These are phyloP conservation scores for Synchytrium microbalum DNA, from an alignment of 371 early-diverging fungal genomes.

Conservation along the genomic window DNA sequence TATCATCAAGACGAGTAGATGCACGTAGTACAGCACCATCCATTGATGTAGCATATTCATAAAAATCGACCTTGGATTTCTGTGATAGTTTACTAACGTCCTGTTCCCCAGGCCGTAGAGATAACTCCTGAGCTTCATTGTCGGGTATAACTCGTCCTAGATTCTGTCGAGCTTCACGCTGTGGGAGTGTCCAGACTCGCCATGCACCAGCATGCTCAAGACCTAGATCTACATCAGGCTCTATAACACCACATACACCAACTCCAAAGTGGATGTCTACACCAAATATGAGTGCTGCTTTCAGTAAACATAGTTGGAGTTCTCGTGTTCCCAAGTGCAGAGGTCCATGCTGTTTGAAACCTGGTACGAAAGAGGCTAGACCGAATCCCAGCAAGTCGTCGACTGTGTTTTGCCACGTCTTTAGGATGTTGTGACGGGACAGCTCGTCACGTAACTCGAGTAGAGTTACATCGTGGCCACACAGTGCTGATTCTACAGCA, in stretches of 20 bases:
- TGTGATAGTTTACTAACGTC: conserved; percentile 15
- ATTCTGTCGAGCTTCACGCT: not conserved
- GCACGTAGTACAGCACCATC: conserved; percentile 21
- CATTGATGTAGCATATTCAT: conserved; percentile 18
- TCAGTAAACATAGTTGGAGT: conserved; percentile 27
- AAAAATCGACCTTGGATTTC: conserved; percentile 21
- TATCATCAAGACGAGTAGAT: not conserved
- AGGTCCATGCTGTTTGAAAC: conserved; percentile 19
- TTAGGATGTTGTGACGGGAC: conserved; percentile 33
- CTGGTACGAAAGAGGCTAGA: conserved; percentile 17
- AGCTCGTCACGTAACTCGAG: conserved; percentile 28
- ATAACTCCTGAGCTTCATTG: conserved; percentile 11
- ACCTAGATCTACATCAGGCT: conserved; percentile 11
- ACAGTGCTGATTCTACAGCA: conserved; percentile 21
- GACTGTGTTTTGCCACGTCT: conserved; percentile 26
- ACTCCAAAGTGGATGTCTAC: conserved; percentile 14
- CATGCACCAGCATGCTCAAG: not conserved
- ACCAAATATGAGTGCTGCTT: conserved; percentile 24
- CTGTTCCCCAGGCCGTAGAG: conserved; percentile 19
- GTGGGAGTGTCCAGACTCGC: not conserved
- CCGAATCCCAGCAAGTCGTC: conserved; percentile 26
- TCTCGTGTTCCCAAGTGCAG: conserved; percentile 27
- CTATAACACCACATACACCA: conserved; percentile 29
- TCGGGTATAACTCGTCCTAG: no score
- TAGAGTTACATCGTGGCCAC: conserved; percentile 20